Base-by-base conservation (phyloP, 140 eudicot species). In the Bidens hawaiensis region DNA sequence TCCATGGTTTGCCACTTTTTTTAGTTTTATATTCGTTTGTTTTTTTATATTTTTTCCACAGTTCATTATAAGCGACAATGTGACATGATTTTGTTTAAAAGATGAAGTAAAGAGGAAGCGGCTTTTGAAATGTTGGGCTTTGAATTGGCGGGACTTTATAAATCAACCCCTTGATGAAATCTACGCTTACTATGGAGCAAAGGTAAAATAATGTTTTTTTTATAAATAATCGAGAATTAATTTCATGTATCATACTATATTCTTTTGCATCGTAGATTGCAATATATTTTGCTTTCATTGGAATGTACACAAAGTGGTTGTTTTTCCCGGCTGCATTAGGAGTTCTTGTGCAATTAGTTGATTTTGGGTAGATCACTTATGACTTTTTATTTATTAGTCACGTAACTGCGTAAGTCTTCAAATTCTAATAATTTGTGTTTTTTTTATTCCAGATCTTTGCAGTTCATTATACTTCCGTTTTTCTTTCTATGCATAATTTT, bases 261-360 rank as follows among this genome's bases (percentile, higher is more conserved):
- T 41, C 5, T 22, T 12, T 54, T 31, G 17, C 27, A 17, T 0
- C 70, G 75, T 62, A 93, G 99, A 81, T 93, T 57, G 96, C 96
- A 7, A 82, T 82, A 22, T 93, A 93, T 79, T 93, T 93, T 73
- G 84, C 95, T 19, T 93, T 93, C 67, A 91, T 93, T 70, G 99
- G 99, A 30, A 93, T 87, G 99, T 93, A 82, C 71, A 80, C 99
- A 31, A 82, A 76, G 52, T 93, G 96, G 96, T 53, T 88, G 75
- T 57, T 85, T 30, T 88, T 88, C 63, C 99, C 99, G 2, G 99
- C 96, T 38, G 76, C 80, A 8, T 63, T 93, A 25, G 99, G 96
- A 47, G 58, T 85, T 50, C 45, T 75, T 25, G 54, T 88, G 73
- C 95, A 82, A 28, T 52, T 85, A 38, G 79, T 88, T 43, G 89